Evolutionary conservation across 306 rosid genomes (phyloP).

Genomic region (Citrullus colocynthis): DNA sequence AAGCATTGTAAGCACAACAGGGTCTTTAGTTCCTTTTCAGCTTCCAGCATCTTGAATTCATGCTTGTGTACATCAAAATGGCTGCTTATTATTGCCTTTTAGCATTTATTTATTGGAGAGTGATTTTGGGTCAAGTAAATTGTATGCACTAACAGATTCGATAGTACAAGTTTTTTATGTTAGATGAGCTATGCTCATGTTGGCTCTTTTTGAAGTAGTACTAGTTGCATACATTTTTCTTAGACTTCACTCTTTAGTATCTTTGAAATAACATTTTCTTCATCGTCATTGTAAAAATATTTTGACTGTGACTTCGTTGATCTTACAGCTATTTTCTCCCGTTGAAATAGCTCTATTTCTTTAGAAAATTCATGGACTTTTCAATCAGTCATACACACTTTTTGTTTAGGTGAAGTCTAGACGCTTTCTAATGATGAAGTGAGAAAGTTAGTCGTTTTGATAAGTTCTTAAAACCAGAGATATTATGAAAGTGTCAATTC

Average conservation of each 20-base stretch:
- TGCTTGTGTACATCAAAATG: neutral
- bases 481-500: neutral
- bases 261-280: neutral
- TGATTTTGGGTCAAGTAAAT: neutral
- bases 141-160: neutral
- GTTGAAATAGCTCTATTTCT: neutral
- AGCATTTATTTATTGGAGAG: neutral
- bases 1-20: neutral
- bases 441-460: neutral
- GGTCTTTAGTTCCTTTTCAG: neutral
- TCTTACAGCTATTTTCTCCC: neutral
- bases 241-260: neutral
- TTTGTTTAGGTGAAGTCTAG: neutral
- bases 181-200: too few species aligned
- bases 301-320: neutral
- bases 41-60: neutral
- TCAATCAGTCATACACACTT: neutral
- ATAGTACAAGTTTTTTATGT: too few species aligned
- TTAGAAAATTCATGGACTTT: neutral
- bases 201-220: neutral
- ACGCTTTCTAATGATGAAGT: neutral
- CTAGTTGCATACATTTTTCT: neutral
- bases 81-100: neutral
- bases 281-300: neutral
- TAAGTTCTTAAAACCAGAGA: neutral